Evolutionary conservation across 2,329 filamentous ascomycete genomes (phyloP).

Genomic region (Trichoderma sp.): DNA sequence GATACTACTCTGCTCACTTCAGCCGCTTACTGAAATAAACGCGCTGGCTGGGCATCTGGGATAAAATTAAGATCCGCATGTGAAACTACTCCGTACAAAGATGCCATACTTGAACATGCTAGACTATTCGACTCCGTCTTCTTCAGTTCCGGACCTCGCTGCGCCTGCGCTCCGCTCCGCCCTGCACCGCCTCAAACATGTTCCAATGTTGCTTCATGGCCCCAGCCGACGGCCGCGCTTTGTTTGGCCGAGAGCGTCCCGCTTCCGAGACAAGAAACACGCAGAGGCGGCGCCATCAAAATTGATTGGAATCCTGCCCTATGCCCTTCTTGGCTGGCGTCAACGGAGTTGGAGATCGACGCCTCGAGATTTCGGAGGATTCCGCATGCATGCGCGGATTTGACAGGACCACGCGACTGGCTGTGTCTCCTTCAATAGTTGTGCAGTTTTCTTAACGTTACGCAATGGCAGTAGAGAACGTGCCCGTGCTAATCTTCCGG

Average conservation of each 20-base stretch:
- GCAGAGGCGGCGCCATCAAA: not conserved
- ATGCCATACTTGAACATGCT: not conserved
- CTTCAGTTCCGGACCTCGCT: not conserved
- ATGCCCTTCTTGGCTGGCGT: not conserved
- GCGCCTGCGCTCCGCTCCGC: not conserved
- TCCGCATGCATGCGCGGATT: not conserved
- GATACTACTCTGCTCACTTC: not conserved
- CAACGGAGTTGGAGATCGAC: not conserved
- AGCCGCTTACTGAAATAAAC: not conserved
- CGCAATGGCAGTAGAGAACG: not conserved
- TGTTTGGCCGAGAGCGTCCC: constrained; percentile 5
- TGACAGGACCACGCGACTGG: not conserved
- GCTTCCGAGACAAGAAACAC: constrained; percentile 7
- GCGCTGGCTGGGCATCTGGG: not conserved
- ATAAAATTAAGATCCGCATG: not conserved
- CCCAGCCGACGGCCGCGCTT: not conserved
- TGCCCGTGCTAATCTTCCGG: not conserved
- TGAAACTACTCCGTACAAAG: not conserved
- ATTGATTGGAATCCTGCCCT: not conserved
- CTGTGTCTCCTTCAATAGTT: not conserved
- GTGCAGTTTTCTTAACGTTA: not conserved
- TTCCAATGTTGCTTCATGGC: not conserved
- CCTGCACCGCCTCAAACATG: constrained; percentile 13
- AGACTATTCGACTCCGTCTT: not conserved
- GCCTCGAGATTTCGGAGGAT: not conserved